Conservation (phyloP, 495 filamentous ascomycete species). For the Monascus purpureus region DNA sequence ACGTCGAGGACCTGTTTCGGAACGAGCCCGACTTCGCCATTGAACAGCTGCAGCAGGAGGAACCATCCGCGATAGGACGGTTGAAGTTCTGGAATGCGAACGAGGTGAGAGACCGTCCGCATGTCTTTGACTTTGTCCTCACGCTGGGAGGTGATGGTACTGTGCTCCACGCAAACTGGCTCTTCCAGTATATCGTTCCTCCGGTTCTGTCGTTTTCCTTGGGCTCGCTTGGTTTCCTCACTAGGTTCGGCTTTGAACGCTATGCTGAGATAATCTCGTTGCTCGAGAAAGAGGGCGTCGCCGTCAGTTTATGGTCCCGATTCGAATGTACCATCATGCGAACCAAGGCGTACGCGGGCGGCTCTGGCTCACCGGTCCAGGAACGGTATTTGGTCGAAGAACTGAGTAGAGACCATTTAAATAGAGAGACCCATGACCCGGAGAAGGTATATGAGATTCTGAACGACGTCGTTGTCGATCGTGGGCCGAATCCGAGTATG, state of each 20-base stretch:
- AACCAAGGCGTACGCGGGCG: constrained; percentile 35
- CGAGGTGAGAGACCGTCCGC: constrained; percentile 61
- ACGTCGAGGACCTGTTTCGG: constrained; percentile 62
- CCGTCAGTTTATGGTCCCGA: constrained; percentile 71
- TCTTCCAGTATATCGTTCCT: constrained; percentile 94
- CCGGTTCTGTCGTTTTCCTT: constrained; percentile 85
- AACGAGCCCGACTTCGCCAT: constrained; percentile 59
- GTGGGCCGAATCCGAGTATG: constrained; percentile 79
- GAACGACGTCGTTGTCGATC: constrained; percentile 83
- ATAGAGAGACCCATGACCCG: constrained; percentile 66
- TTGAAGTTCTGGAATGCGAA: constrained; percentile 73
- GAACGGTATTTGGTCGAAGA: constrained; percentile 73
- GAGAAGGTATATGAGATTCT: constrained; percentile 76
- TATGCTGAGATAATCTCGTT: constrained; percentile 54
- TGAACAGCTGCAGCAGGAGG: constrained; percentile 40
- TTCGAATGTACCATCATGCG: constrained; percentile 96
- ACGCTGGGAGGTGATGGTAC: constrained; percentile 96
- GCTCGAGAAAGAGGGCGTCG: constrained; percentile 72
- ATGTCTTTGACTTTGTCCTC: constrained; percentile 85
- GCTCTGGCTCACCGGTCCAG: constrained; percentile 10
- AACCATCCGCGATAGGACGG: constrained; percentile 41
- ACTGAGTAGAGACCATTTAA: constrained; percentile 64
- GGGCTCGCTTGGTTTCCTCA: constrained; percentile 87
- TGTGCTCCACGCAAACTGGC: constrained; percentile 87
- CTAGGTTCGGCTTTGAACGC: constrained; percentile 81